phyloP scores from a whole-genome alignment of 306 rosid genomes.

The Lathyrus aphaca region DNA sequence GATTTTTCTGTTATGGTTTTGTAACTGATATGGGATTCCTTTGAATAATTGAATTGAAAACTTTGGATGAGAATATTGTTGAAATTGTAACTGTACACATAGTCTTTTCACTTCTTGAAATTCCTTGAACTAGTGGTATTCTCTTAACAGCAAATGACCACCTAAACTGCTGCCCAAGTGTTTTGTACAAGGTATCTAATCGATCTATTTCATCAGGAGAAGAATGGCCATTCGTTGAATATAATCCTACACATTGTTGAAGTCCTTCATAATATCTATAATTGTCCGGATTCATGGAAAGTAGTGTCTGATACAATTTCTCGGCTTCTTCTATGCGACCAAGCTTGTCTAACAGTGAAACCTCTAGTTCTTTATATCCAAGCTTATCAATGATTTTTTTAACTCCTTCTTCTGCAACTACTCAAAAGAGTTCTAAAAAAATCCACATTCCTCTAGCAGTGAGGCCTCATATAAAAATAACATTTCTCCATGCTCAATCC shows the following conservation, averaged over 20 bases:
- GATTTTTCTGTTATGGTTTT: no score
- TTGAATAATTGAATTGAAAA: no score
- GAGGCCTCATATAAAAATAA: no score
- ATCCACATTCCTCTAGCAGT: conserved; percentile 77
- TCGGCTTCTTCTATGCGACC: conserved; percentile 73
- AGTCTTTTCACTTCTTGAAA: no score
- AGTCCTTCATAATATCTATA: conserved; percentile 93
- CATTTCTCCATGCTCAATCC: no score
- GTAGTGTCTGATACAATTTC: conserved; percentile 65
- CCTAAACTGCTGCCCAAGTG: conserved; percentile 74
- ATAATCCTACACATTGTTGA: conserved; percentile 82
- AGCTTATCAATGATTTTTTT: conserved; percentile 85
- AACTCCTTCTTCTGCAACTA: conserved; percentile 76
- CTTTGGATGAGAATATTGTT: no score
- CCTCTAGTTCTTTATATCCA: conserved; percentile 79
- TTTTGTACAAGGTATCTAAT: conserved; percentile 75
- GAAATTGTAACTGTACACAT: no score
- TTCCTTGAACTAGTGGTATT: no score
- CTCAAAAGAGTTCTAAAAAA: conserved; percentile 70
- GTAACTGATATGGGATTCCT: no score
- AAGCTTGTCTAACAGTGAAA: conserved; percentile 82
- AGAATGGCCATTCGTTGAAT: conserved; percentile 62
- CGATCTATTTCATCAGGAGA: conserved; percentile 69
- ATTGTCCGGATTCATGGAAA: conserved; percentile 88
- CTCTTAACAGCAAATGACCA: conserved; percentile 97